Percentiles rank a stretch among this genome's conserved stretches.
phyloP scores from a whole-genome alignment of 2,329 filamentous ascomycete genomes.

The Pseudogymnoascus pannorum region DNA sequence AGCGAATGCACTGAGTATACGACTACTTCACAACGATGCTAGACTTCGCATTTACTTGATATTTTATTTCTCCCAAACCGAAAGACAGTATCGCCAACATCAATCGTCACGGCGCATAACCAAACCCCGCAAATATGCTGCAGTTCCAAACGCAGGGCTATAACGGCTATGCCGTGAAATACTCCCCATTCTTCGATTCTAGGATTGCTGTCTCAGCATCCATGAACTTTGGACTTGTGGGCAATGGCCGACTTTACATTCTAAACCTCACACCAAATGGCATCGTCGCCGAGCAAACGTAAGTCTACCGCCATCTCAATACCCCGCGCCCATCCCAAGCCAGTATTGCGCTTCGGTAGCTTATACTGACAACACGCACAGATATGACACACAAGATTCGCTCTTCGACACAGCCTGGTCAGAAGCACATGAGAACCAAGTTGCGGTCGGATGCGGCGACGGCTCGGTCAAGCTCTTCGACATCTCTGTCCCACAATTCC shows the following conservation, averaged over 20 bases:
- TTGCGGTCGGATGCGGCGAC: constrained; percentile 83
- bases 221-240: constrained; percentile 95
- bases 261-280: constrained; percentile 77
- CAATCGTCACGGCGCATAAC: not conserved
- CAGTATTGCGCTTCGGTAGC: not conserved
- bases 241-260: constrained; percentile 85
- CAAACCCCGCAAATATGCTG: constrained; percentile 54
- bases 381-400: constrained; percentile 94
- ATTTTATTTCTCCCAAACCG: not conserved
- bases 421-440: constrained; percentile 91
- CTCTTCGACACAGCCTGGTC: constrained; percentile 95
- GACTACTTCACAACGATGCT: constrained; percentile 3
- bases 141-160: constrained; percentile 90
- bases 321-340: not conserved
- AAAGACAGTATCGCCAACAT: not conserved
- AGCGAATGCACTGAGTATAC: not conserved
- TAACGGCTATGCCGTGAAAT: constrained; percentile 96
- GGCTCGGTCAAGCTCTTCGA: constrained; percentile 95
- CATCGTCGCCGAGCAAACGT: constrained; percentile 79
- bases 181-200: constrained; percentile 96
- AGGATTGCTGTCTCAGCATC: constrained; percentile 82
- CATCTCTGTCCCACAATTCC: constrained; percentile 69
- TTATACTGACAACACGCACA: constrained; percentile 29
- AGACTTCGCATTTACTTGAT: not conserved
- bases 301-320: constrained; percentile 20